Evolutionary conservation across 2,329 filamentous ascomycete species (phyloP).

Genomic region (Colletotrichum karsti): DNA sequence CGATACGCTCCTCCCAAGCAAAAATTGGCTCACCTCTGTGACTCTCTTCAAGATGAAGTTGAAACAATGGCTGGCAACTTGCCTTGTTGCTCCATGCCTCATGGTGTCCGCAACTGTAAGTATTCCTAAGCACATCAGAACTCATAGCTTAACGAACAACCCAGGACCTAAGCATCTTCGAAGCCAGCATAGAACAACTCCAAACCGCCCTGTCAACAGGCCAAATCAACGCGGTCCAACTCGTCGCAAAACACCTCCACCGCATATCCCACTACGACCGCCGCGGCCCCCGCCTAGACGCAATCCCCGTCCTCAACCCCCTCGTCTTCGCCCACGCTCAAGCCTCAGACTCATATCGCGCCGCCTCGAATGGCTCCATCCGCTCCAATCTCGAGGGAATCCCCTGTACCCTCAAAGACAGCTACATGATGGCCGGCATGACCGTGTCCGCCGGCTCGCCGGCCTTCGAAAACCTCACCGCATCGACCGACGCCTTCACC

Average conservation of each 20-base stretch:
- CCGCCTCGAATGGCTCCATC: conserved; percentile 28
- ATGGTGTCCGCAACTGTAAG: too few species aligned
- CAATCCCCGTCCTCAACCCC: conserved; percentile 35
- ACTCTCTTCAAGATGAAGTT: too few species aligned
- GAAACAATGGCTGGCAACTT: too few species aligned
- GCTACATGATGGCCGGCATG: conserved; percentile 62
- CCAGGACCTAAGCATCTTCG: conserved; percentile 29
- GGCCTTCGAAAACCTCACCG: conserved; percentile 57
- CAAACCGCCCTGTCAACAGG: conserved; percentile 30
- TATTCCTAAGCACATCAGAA: too few species aligned
- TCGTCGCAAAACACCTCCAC: conserved; percentile 36
- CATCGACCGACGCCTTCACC: conserved; percentile 60
- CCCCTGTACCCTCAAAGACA: conserved; percentile 66
- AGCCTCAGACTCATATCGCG: conserved; percentile 36
- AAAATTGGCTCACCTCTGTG: too few species aligned
- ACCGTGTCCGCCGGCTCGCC: conserved; percentile 62
- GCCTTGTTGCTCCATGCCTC: too few species aligned
- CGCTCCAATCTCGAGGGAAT: conserved; percentile 57
- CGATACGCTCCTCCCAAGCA: too few species aligned
- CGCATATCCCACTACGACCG: conserved; percentile 37
- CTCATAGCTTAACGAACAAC: too few species aligned
- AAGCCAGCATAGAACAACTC: conserved; percentile 36
- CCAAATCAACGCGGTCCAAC: conserved; percentile 35
- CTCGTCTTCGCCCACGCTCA: conserved; percentile 36
- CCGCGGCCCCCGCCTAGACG: conserved; percentile 34